phyloP scores from a whole-genome alignment of 331 rosid species.

The Erythrophleum ivorense region DNA sequence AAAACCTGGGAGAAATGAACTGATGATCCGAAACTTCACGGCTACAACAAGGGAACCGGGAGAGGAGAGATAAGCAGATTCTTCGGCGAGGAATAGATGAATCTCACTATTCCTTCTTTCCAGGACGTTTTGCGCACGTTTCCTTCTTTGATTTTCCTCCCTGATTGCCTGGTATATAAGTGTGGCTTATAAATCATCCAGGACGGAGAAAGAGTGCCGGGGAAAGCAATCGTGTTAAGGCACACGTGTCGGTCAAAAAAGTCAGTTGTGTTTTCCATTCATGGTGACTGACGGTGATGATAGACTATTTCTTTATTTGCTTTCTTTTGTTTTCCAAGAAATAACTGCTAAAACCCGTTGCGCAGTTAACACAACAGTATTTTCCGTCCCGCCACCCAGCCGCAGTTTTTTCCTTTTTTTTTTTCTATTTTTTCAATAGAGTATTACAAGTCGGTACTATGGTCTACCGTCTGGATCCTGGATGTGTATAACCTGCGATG shows the following conservation, averaged over 20 bases:
- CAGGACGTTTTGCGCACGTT: constrained; percentile 30
- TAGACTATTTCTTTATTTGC: neutral
- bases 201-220: constrained; percentile 24
- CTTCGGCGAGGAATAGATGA: constrained; percentile 30
- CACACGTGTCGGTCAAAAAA: constrained; percentile 17
- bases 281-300: neutral
- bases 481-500: too few species aligned
- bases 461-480: too few species aligned
- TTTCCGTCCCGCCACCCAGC: neutral
- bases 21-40: neutral
- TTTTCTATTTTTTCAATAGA: neutral
- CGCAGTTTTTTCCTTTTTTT: neutral
- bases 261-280: neutral
- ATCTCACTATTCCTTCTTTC: neutral
- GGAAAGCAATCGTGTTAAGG: neutral
- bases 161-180: neutral
- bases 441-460: neutral
- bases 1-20: constrained; percentile 39
- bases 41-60: neutral
- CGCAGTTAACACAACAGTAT: neutral
- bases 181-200: constrained; percentile 47
- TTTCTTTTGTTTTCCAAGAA: neutral
- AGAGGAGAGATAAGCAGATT: constrained; percentile 7
- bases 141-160: neutral
- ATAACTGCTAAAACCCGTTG: neutral